Percentiles rank a stretch among this genome's conserved stretches.
phyloP scores from a whole-genome alignment of 2,329 filamentous ascomycete species.

The Colletotrichum eremochloae region DNA sequence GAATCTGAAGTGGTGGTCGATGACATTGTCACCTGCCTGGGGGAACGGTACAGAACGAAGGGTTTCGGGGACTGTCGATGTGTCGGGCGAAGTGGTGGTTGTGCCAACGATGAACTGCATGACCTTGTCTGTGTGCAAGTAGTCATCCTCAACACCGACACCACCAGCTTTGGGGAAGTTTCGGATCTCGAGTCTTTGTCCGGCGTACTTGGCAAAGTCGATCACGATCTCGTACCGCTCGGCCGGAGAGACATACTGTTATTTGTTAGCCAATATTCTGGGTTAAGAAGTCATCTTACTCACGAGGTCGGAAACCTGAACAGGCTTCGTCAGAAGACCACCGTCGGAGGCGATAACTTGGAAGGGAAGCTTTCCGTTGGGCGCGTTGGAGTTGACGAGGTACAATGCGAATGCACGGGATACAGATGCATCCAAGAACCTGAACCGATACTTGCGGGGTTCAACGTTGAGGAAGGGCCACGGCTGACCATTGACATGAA shows the following conservation, averaged over 20 bases:
- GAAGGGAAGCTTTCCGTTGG: conserved; percentile 57
- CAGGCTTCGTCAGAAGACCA: conserved; percentile 62
- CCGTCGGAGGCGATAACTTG: conserved; percentile 67
- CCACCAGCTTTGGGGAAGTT: conserved; percentile 48
- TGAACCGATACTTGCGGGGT: conserved; percentile 71
- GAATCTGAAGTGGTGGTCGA: conserved; percentile 62
- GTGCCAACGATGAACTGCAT: conserved; percentile 65
- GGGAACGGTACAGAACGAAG: conserved; percentile 57
- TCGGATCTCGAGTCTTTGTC: conserved; percentile 61
- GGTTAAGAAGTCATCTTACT: conserved; percentile 20
- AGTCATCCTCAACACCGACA: conserved; percentile 62
- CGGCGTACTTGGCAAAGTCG: conserved; percentile 64
- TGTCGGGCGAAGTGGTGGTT: conserved; percentile 51
- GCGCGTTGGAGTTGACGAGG: conserved; percentile 52
- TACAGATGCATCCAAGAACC: conserved; percentile 64
- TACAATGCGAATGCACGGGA: conserved; percentile 63
- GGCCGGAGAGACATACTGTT: conserved; percentile 61
- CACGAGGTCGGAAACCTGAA: conserved; percentile 54
- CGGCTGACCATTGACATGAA: conserved; percentile 69
- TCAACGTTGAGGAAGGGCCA: conserved; percentile 71
- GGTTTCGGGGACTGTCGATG: conserved; percentile 49
- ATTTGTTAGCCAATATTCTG: conserved; percentile 30
- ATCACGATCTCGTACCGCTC: conserved; percentile 71
- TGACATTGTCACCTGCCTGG: conserved; percentile 46
- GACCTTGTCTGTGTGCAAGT: conserved; percentile 63